phyloP scores from a whole-genome alignment of 2,329 filamentous ascomycete genomes.

The Amesomyces nigricolor region DNA sequence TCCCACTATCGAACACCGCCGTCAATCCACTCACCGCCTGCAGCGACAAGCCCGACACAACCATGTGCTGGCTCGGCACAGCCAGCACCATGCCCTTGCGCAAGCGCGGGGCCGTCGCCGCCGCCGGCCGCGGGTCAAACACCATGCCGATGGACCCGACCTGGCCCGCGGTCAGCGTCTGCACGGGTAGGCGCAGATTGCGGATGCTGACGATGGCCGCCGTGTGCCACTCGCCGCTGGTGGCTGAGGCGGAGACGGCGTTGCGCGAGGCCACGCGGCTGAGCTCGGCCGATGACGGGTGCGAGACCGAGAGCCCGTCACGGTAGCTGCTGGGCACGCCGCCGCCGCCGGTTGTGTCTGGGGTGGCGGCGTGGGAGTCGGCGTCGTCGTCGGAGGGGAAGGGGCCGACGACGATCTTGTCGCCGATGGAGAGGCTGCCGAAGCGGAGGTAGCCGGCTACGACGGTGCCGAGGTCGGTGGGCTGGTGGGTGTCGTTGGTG shows the following conservation, averaged over 20 bases:
- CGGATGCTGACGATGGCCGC: slow-evolving; percentile 81
- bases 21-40: slow-evolving; percentile 63
- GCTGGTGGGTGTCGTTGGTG: slow-evolving; percentile 35
- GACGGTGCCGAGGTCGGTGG: slow-evolving; percentile 58
- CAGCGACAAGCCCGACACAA: slow-evolving; percentile 51
- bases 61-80: slow-evolving; percentile 54
- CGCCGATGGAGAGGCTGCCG: slow-evolving; percentile 70
- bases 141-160: slow-evolving; percentile 83
- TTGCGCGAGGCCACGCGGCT: slow-evolving; percentile 49
- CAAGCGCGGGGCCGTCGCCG: slow-evolving; percentile 39
- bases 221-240: slow-evolving; percentile 67
- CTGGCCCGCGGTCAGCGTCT: slow-evolving; percentile 69
- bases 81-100: slow-evolving; percentile 81
- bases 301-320: slow-evolving; percentile 44
- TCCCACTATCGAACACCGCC: slow-evolving; percentile 62
- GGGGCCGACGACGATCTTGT: slow-evolving; percentile 73
- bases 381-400: slow-evolving; percentile 55
- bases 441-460: slow-evolving; percentile 80
- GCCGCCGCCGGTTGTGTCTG: slow-evolving; percentile 41
- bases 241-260: slow-evolving; percentile 45
- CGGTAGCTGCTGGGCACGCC: slow-evolving; percentile 36
- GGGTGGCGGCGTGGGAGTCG: slow-evolving; percentile 36
- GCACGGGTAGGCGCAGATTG: slow-evolving; percentile 79
- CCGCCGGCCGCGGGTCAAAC: slow-evolving; percentile 39
- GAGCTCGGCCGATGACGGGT: slow-evolving; percentile 49